Evolutionary conservation across 106 monocot genomes (phyloP), one percentile per base, ranked within the genome.

Genomic region (Hemerocallis citrina): DNA sequence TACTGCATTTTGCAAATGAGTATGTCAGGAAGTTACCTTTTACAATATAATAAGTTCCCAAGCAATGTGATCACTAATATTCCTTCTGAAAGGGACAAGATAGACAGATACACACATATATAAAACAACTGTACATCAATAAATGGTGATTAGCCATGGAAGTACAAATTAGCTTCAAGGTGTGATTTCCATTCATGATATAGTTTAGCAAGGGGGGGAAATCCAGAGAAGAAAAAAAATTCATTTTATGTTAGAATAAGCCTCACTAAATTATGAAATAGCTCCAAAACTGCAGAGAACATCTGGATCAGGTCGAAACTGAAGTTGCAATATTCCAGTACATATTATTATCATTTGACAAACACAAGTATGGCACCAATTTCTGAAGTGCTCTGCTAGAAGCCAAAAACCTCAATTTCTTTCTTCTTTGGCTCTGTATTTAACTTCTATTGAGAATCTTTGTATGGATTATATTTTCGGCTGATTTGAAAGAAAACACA

Each of bases 1-100:
- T 50, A 87, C 96, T 98, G 81, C 76, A 84, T 68, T 68, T 71
- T 37, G 21, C 21, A 6, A 62, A 30, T 59, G 24, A 67, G 60
- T 11, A 59, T 48, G 16, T 54, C 3, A 54, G 52, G 10, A 52
- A 39, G 28, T 24, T 65, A 29, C 7, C n/a, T 60, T 56, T 37
- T 37, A 23, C 20, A 4, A 25, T 34, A 59, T 5, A 47, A 43
- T 21, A 33, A 24, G 13, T n/a, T 21, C 14, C 25, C 7, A 33
- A 51, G 48, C 4, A 65, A 19, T 49, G 19, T 49, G n/a, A 7
- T 39, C 2, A 38, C 1, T 59, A 39, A 39, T 59, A 59, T 25
- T 17, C n/a, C 19, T 38, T 5, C 3, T 39, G 5, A 34, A 49
- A 22, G 49, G 16, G 21, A 49, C 16, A 22, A 22, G 22, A 49